phyloP scores from a whole-genome alignment of 352 stramenopile genomes.

The Pythium phragmiticola region DNA sequence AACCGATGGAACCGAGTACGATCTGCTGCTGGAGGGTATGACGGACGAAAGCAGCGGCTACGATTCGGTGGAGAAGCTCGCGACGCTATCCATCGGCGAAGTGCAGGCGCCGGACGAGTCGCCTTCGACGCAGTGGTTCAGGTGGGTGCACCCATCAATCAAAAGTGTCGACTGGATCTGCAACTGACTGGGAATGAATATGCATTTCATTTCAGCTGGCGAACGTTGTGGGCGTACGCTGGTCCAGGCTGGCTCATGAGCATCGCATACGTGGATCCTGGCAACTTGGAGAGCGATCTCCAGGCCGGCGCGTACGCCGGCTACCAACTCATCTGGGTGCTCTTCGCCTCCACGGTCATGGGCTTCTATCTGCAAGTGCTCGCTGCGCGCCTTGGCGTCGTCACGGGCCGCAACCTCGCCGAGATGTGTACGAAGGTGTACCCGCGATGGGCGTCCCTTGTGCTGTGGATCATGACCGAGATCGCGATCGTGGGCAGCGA shows the following conservation, averaged over 20 bases:
- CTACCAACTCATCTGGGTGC: slow-evolving; percentile 91
- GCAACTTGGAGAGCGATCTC: slow-evolving; percentile 95
- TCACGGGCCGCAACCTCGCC: slow-evolving; percentile 91
- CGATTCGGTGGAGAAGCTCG: slow-evolving; percentile 52
- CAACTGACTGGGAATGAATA: not conserved
- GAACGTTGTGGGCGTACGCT: slow-evolving; percentile 78
- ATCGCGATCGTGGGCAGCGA: slow-evolving; percentile 92
- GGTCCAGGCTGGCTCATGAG: slow-evolving; percentile 90
- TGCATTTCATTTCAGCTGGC: slow-evolving; percentile 39
- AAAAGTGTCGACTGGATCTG: too few relatives aligned
- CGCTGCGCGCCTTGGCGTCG: slow-evolving; percentile 90
- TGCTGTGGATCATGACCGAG: slow-evolving; percentile 92
- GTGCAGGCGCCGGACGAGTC: slow-evolving; percentile 51
- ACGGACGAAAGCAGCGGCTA: slow-evolving; percentile 24
- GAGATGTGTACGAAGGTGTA: slow-evolving; percentile 86
- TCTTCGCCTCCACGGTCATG: slow-evolving; percentile 89
- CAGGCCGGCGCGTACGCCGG: slow-evolving; percentile 89
- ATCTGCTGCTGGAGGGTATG: slow-evolving; percentile 19
- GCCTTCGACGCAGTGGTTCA: slow-evolving; percentile 30
- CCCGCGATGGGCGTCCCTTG: slow-evolving; percentile 64
- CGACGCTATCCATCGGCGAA: slow-evolving; percentile 49
- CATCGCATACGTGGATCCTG: slow-evolving; percentile 95
- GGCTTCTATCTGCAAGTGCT: slow-evolving; percentile 93
- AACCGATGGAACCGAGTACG: slow-evolving; percentile 15
- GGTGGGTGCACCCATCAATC: slow-evolving; percentile 6